phyloP scores from a whole-genome alignment of 2,329 filamentous ascomycete genomes.

The Pyricularia pennisetigena region DNA sequence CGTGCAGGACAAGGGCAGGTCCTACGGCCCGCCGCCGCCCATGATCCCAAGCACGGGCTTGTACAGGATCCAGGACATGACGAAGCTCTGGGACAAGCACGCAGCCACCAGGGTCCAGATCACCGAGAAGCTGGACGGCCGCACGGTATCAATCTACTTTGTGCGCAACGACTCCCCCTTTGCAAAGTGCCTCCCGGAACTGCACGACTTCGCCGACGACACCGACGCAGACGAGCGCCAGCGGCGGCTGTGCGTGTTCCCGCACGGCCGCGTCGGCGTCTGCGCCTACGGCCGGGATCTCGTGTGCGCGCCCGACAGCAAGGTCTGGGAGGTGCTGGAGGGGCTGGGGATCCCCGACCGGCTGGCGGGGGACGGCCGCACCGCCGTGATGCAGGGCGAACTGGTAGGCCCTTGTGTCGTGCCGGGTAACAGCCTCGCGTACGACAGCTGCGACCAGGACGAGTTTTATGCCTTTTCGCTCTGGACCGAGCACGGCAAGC shows the following conservation, averaged over 20 bases:
- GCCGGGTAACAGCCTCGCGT: conserved; percentile 17
- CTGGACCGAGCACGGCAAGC: conserved; percentile 14
- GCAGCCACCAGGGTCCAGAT: conserved; percentile 14
- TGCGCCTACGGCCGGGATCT: conserved; percentile 12
- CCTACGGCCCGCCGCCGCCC: conserved; percentile 12
- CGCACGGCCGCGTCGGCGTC: conserved; percentile 13
- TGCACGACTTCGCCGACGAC: neutral
- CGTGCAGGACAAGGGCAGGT: neutral
- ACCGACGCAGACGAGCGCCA: neutral
- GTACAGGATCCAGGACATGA: conserved; percentile 17
- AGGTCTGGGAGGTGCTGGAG: conserved; percentile 16
- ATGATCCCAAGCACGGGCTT: conserved; percentile 19
- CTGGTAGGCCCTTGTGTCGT: conserved; percentile 15
- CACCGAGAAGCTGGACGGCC: conserved; percentile 22
- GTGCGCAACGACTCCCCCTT: conserved; percentile 13
- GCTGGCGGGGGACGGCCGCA: conserved; percentile 11
- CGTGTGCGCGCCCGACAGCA: conserved; percentile 9
- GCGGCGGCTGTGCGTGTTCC: neutral
- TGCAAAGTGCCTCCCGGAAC: conserved; percentile 8
- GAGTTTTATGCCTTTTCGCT: conserved; percentile 17
- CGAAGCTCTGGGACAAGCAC: conserved; percentile 9
- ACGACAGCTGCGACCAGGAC: conserved; percentile 11
- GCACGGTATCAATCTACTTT: conserved; percentile 20
- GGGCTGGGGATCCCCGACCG: conserved; percentile 13
- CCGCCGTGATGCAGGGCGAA: conserved; percentile 20